Conservation (phyloP, 352 stramenopile species). For the Phytopythium mirpurense region DNA sequence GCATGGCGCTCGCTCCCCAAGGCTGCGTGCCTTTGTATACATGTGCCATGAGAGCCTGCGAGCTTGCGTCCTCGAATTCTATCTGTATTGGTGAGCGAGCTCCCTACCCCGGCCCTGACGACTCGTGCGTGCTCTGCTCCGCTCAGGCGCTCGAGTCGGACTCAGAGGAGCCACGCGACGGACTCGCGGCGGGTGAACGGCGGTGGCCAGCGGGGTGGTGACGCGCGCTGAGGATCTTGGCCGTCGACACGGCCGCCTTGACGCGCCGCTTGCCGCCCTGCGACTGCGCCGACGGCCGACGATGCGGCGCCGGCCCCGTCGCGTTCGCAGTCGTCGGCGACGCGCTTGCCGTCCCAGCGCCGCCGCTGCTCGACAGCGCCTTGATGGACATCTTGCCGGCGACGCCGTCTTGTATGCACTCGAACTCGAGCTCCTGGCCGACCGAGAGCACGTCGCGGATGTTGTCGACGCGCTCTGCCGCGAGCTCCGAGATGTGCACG, state of each 20-base stretch:
- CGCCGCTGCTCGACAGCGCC: slow-evolving; percentile 14
- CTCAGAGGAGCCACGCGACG: not conserved
- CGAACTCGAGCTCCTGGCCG: slow-evolving; percentile 74
- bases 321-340: slow-evolving; percentile 2
- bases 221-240: slow-evolving; percentile 5
- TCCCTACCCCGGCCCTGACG: not conserved
- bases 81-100: not conserved
- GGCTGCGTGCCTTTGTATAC: too few relatives aligned
- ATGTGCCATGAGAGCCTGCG: too few relatives aligned
- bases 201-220: slow-evolving; percentile 8
- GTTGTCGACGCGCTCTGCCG: slow-evolving; percentile 51
- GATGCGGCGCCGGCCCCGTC: slow-evolving; percentile 14
- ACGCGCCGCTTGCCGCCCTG: slow-evolving; percentile 20
- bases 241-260: slow-evolving; percentile 12
- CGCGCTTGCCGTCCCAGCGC: slow-evolving; percentile 3
- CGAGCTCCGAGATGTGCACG: slow-evolving; percentile 94
- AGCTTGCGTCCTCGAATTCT: too few relatives aligned
- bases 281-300: slow-evolving; percentile 25
- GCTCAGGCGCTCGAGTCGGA: not conserved
- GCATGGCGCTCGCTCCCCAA: too few relatives aligned
- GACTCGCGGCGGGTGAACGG: not conserved
- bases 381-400: slow-evolving; percentile 84
- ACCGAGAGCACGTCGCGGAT: slow-evolving; percentile 57
- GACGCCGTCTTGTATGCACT: slow-evolving; percentile 70
- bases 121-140: not conserved